A percentile compares a stretch with the other conserved stretches of the same genome.
Conservation (phyloP, 768 basidiomycete genomes). For the Lactarius deliciosus region DNA sequence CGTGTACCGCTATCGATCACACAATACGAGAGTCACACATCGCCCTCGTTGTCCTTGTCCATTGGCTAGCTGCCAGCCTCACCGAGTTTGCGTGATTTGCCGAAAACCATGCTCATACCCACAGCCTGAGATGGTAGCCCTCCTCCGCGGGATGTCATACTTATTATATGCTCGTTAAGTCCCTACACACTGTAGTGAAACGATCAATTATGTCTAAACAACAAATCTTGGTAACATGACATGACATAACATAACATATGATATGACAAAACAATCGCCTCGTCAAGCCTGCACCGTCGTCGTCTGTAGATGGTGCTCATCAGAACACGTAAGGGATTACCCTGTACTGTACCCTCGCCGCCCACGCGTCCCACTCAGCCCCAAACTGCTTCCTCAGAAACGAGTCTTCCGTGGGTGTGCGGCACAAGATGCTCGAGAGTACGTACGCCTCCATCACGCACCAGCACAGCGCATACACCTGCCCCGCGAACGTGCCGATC, state of each 20-base stretch:
- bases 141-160: not conserved
- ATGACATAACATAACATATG: not conserved
- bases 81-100: not conserved
- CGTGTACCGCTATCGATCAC: not conserved
- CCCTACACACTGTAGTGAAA: not conserved
- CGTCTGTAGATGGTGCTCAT: not conserved
- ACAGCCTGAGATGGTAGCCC: not conserved
- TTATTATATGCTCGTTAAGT: not conserved
- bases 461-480: slow-evolving; percentile 22
- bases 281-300: not conserved
- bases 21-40: not conserved
- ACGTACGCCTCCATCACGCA: slow-evolving; percentile 24
- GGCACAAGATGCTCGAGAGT: slow-evolving; percentile 22
- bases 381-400: slow-evolving; percentile 25
- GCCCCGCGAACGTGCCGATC: slow-evolving; percentile 7
- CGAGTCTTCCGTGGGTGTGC: slow-evolving; percentile 22
- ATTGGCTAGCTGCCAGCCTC: not conserved
- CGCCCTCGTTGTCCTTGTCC: not conserved
- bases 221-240: not conserved
- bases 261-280: not conserved
- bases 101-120: not conserved
- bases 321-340: slow-evolving; percentile 27
- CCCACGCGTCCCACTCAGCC: slow-evolving; percentile 28
- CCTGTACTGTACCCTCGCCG: slow-evolving; percentile 24
- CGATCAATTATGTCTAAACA: not conserved